Evolutionary conservation across 1,284 basidiomycete genomes (phyloP).

Genomic region (Pascua guehoae): DNA sequence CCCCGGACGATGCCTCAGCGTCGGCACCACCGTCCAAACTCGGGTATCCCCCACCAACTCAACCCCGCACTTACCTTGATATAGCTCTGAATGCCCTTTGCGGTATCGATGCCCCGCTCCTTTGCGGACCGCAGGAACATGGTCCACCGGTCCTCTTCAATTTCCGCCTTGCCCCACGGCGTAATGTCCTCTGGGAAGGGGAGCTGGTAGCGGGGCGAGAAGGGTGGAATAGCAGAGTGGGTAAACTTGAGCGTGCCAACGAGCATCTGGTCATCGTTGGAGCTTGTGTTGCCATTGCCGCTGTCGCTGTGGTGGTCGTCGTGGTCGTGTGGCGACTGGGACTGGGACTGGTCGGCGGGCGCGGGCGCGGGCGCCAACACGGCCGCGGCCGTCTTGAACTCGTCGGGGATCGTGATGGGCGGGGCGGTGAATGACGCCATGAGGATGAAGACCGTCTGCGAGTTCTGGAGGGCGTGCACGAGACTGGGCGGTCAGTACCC

Average conservation of each 20-base stretch:
- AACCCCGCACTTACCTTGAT: slow-evolving; percentile 53
- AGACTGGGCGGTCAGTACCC: slow-evolving; percentile 56
- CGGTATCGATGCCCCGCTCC: slow-evolving; percentile 16
- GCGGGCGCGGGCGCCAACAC: too few relatives aligned
- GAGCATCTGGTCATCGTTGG: background rate
- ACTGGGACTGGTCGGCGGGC: too few relatives aligned
- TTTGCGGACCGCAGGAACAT: slow-evolving; percentile 27
- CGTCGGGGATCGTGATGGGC: slow-evolving; percentile 27
- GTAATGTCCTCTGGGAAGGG: slow-evolving; percentile 51
- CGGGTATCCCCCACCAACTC: too few relatives aligned
- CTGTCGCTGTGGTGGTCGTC: too few relatives aligned
- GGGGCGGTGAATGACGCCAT: slow-evolving; percentile 81
- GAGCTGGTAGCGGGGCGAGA: slow-evolving; percentile 29
- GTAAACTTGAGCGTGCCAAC: slow-evolving; percentile 17
- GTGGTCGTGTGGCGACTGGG: too few relatives aligned
- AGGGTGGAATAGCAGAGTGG: slow-evolving; percentile 4
- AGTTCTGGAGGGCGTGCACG: slow-evolving; percentile 73
- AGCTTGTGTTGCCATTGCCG: background rate
- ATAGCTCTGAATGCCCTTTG: slow-evolving; percentile 44
- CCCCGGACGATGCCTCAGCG: too few relatives aligned
- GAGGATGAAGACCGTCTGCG: slow-evolving; percentile 72
- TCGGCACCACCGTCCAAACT: too few relatives aligned
- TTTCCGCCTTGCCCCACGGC: slow-evolving; percentile 62
- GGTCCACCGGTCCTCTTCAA: slow-evolving; percentile 56
- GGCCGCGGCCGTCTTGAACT: background rate